Percentiles rank a stretch among this genome's conserved stretches.
Conservation (phyloP, 2,329 filamentous ascomycete genomes). For the Metarhizium sp. region DNA sequence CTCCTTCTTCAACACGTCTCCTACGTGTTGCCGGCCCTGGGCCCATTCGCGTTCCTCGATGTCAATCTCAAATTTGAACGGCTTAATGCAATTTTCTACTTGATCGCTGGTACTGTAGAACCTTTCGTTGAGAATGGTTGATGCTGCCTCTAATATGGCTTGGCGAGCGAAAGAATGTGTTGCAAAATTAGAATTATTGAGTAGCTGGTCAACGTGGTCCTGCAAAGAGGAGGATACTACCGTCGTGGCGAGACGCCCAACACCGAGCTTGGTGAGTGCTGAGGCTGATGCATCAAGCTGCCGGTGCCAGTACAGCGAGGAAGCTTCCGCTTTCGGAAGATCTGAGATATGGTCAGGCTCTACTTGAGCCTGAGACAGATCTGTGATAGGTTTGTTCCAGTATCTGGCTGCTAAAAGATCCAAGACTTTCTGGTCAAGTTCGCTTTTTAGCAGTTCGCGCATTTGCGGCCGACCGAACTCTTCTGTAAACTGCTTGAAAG, state of each 20-base stretch:
- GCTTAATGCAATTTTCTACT: constrained; percentile 98
- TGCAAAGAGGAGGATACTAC: constrained; percentile 87
- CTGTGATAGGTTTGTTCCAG: constrained; percentile 93
- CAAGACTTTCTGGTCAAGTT: constrained; percentile 89
- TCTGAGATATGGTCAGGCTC: constrained; percentile 67
- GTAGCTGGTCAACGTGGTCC: constrained; percentile 68
- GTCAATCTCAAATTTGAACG: constrained; percentile 97
- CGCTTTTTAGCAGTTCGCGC: constrained; percentile 77
- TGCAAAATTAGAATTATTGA: constrained; percentile 74
- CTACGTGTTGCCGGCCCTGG: constrained; percentile 74
- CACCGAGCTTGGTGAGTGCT: constrained; percentile 84
- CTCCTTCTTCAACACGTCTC: constrained; percentile 75
- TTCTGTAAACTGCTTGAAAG: constrained; percentile 89
- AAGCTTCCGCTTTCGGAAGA: constrained; percentile 74
- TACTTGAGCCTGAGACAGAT: constrained; percentile 55
- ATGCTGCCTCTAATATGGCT: constrained; percentile 86
- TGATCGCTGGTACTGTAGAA: constrained; percentile 97
- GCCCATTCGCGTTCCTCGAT: constrained; percentile 85
- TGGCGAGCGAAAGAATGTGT: constrained; percentile 86
- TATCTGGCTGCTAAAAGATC: constrained; percentile 89
- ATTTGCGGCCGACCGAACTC: constrained; percentile 85
- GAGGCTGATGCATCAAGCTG: constrained; percentile 90
- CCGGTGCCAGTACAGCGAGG: constrained; percentile 84
- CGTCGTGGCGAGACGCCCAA: constrained; percentile 84
- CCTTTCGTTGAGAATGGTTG: constrained; percentile 81